Conservation (phyloP, 768 basidiomycete genomes). For the Trametes gibbosa region DNA sequence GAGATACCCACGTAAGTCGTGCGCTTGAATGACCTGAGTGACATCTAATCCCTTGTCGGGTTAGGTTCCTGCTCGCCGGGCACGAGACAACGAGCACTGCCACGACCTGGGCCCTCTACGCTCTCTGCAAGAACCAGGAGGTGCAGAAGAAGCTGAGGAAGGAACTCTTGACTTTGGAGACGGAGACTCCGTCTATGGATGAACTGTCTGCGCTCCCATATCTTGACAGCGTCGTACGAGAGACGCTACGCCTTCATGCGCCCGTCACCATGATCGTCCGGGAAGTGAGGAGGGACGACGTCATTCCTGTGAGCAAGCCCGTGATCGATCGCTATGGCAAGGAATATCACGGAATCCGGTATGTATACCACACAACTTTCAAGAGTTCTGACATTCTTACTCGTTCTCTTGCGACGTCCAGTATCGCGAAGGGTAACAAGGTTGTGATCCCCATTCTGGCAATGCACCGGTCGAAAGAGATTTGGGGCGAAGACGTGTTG, state of each 20-base stretch:
- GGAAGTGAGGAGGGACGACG: slow-evolving; percentile 41
- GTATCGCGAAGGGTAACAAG: slow-evolving; percentile 31
- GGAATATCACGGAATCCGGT: slow-evolving; percentile 15
- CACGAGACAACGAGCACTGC: slow-evolving; percentile 42
- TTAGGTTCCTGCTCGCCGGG: slow-evolving; percentile 34
- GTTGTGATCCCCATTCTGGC: slow-evolving; percentile 48
- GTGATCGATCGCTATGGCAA: slow-evolving; percentile 24
- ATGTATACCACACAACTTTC: slow-evolving; percentile 25
- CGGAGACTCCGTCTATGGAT: slow-evolving; percentile 59
- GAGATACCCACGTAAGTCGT: slow-evolving; percentile 25
- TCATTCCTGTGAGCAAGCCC: slow-evolving; percentile 47
- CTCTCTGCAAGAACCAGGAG: slow-evolving; percentile 36
- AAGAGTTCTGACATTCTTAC: not conserved
- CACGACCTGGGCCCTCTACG: slow-evolving; percentile 36
- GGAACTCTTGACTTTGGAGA: slow-evolving; percentile 41
- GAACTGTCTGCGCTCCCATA: slow-evolving; percentile 63
- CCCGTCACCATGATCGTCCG: slow-evolving; percentile 52
- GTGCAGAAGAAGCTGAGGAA: slow-evolving; percentile 39
- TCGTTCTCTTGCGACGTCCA: not conserved
- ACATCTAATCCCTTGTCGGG: not conserved
- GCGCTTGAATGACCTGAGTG: not conserved
- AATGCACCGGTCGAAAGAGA: slow-evolving; percentile 43
- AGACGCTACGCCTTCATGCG: slow-evolving; percentile 55
- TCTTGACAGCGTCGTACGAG: slow-evolving; percentile 64
- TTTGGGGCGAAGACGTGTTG: slow-evolving; percentile 44